Evolutionary conservation across 805 yeast species (phyloP).

Genomic region (Lipomyces spencermartinsiae): DNA sequence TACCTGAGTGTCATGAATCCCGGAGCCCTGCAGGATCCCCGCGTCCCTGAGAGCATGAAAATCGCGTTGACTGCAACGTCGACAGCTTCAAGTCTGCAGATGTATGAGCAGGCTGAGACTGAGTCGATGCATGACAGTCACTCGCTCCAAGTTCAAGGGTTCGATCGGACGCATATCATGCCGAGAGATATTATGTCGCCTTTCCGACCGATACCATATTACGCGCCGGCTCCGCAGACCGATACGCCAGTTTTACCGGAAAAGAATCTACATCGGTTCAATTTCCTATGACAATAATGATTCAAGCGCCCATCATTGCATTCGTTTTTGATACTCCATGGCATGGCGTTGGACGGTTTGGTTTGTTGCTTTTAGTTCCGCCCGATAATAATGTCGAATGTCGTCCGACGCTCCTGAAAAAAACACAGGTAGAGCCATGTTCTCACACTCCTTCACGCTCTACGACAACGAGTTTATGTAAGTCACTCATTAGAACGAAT

Average conservation of each 20-base stretch:
- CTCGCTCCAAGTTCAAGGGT: neutral
- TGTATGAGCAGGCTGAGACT: neutral
- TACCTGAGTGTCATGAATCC: constrained; percentile 20
- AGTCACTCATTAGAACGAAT: no score
- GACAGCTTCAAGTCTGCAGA: constrained; percentile 1
- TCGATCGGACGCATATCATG: neutral
- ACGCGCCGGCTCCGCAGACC: neutral
- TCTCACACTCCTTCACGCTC: no score
- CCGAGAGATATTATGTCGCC: neutral
- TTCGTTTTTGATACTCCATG: neutral
- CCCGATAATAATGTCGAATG: neutral
- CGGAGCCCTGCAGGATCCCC: neutral
- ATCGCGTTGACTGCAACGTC: neutral
- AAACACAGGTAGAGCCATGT: no score
- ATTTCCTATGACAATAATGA: constrained; percentile 4
- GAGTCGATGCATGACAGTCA: neutral
- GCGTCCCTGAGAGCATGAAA: neutral
- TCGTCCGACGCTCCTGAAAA: neutral
- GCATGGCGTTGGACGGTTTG: constrained; percentile 4
- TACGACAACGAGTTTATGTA: no score
- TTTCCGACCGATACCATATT: neutral
- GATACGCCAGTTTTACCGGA: neutral
- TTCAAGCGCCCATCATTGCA: neutral
- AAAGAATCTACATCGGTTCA: neutral
- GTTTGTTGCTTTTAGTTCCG: neutral